phyloP scores from a whole-genome alignment of 2,329 filamentous ascomycete genomes.

The Phoma sp. region DNA sequence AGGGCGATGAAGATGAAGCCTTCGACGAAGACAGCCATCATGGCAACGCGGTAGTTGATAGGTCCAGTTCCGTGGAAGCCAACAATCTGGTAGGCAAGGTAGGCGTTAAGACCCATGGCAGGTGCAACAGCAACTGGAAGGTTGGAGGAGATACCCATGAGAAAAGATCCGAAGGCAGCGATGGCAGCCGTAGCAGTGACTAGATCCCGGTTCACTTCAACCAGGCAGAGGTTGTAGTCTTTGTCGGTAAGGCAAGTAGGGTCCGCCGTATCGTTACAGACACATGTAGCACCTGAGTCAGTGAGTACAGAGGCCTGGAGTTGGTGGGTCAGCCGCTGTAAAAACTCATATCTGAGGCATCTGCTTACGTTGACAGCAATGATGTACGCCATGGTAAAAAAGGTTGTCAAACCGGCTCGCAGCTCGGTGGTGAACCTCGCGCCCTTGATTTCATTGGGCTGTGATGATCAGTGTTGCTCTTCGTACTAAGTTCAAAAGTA shows the following conservation, averaged over 20 bases:
- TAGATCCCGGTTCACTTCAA: conserved; percentile 74
- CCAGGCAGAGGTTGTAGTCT: conserved; percentile 69
- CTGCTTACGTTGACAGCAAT: conserved; percentile 65
- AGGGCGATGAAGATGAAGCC: conserved; percentile 84
- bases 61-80: conserved; percentile 79
- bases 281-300: conserved; percentile 76
- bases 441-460: conserved; percentile 75
- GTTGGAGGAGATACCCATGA: conserved; percentile 83
- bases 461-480: conserved; percentile 20
- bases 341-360: conserved; percentile 41
- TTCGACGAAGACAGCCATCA: conserved; percentile 89
- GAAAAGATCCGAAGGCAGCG: conserved; percentile 77
- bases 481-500: background rate
- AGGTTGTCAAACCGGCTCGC: conserved; percentile 80
- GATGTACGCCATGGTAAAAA: conserved; percentile 62
- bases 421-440: conserved; percentile 84
- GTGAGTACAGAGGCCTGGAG: conserved; percentile 66
- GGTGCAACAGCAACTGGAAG: conserved; percentile 77
- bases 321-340: conserved; percentile 16
- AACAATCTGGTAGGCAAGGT: conserved; percentile 83
- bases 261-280: conserved; percentile 63
- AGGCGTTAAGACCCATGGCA: conserved; percentile 86
- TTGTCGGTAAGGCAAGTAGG: conserved; percentile 63
- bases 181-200: conserved; percentile 88
- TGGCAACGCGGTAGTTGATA: conserved; percentile 69